Evolutionary conservation across 129 eudicot genomes (phyloP).

Genomic region (Smallanthus sonchifolius): DNA sequence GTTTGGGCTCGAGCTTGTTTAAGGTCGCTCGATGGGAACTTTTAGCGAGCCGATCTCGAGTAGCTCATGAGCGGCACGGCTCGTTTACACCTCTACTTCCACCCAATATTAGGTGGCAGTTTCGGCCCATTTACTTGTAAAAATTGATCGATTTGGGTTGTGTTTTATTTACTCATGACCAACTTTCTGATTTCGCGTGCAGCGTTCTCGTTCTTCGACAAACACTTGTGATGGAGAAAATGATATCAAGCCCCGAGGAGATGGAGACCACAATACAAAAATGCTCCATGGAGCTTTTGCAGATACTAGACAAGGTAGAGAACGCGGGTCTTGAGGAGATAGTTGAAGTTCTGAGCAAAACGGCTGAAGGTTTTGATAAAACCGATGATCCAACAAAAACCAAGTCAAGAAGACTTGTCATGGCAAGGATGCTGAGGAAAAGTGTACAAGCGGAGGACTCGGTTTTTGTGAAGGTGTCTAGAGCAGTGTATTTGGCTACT

Average conservation of each 20-base stretch:
- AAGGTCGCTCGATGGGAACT: too few relatives aligned
- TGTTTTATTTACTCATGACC: not conserved
- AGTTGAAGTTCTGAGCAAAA: slow-evolving; percentile 37
- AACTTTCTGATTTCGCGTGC: slow-evolving; percentile 17
- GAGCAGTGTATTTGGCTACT: slow-evolving; percentile 63
- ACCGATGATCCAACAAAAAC: slow-evolving; percentile 25
- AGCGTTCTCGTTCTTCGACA: slow-evolving; percentile 84
- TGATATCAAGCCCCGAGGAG: slow-evolving; percentile 45
- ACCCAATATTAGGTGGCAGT: not conserved
- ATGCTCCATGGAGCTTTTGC: slow-evolving; percentile 43
- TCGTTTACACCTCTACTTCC: not conserved
- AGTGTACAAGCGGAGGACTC: slow-evolving; percentile 80
- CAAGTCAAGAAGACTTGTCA: slow-evolving; percentile 46
- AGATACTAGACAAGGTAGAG: slow-evolving; percentile 45
- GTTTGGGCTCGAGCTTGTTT: too few relatives aligned
- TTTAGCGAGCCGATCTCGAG: too few relatives aligned
- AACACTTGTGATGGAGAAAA: slow-evolving; percentile 54
- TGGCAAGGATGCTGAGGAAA: slow-evolving; percentile 64
- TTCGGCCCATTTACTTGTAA: not conserved
- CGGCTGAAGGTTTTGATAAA: slow-evolving; percentile 35
- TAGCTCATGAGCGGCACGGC: too few relatives aligned
- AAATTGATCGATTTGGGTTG: not conserved
- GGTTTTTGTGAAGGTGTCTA: slow-evolving; percentile 57
- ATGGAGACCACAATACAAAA: slow-evolving; percentile 49
- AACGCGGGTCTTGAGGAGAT: slow-evolving; percentile 68